These are phyloP conservation scores for Collybiopsis luxurians DNA, from an alignment of 768 basidiomycete genomes.

Conservation along the genomic window DNA sequence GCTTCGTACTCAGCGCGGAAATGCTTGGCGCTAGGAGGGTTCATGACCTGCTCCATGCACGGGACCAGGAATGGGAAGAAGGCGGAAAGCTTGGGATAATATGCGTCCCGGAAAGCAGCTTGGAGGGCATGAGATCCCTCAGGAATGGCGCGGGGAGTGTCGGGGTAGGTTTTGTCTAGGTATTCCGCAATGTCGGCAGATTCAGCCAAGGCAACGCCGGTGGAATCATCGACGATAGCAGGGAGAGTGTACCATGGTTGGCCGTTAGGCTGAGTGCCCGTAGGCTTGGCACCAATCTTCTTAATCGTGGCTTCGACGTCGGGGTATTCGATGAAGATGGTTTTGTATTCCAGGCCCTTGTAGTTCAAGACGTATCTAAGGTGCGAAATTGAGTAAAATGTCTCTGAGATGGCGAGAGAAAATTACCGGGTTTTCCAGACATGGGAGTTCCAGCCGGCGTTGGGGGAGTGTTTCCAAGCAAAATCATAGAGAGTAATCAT, in stretches of 20 bases:
- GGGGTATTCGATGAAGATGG: conserved; percentile 50
- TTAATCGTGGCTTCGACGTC: conserved; percentile 39
- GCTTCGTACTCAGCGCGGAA: neutral
- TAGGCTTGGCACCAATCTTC: conserved; percentile 36
- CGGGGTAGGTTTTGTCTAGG: conserved; percentile 48
- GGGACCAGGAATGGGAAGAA: neutral
- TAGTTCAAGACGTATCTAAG: conserved; percentile 31
- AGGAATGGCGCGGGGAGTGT: conserved; percentile 37
- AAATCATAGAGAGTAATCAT: conserved; percentile 4
- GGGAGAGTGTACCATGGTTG: conserved; percentile 43
- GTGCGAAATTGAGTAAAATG: too few species aligned
- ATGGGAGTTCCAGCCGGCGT: neutral
- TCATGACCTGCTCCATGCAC: neutral
- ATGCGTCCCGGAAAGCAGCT: conserved; percentile 29
- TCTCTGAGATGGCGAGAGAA: too few species aligned
- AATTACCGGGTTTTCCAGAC: neutral
- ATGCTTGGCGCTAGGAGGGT: neutral
- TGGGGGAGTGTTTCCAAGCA: neutral
- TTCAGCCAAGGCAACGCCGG: conserved; percentile 34
- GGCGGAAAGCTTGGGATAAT: conserved; percentile 3
- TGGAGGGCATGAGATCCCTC: conserved; percentile 35
- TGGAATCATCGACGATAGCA: conserved; percentile 45
- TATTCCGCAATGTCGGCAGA: conserved; percentile 47
- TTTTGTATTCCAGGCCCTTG: conserved; percentile 38
- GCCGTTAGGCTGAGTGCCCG: conserved; percentile 27